Base-by-base conservation (phyloP, 192 early-diverging fungal genomes). In the Kickxella alabastrina region DNA sequence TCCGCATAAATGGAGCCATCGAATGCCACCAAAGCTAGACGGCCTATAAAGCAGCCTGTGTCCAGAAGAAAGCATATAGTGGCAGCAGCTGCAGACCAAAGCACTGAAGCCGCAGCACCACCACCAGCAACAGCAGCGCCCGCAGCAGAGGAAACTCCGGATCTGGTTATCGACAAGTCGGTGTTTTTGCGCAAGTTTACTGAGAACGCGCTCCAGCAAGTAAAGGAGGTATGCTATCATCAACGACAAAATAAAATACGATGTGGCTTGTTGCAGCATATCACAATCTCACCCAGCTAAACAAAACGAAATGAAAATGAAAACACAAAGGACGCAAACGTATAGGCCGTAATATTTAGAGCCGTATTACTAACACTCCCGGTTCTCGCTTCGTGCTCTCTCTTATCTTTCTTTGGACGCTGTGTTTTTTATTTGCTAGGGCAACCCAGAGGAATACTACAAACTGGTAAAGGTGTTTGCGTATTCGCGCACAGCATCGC, bases 131-230 rank as follows among this genome's bases (percentile, higher is more conserved):
- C n/a, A n/a, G n/a, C 18, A 17, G 22, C 15, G 10, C 14, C 32
- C 8, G 14, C 2, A 13, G 46, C 9, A 8, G 14, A 44, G 41
- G 17, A 15, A 4, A 23, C 41, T 0, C 4, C 22, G 3, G 41
- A 15, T 4, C 40, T 53, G 28, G 27, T 40, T 2, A 67, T 69
- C 8, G 51, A 73, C 59, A 73, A 66, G 46, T 44, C 63, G 0
- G 49, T 61, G n/a, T 73, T 73, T 45, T 27, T 65, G 43, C 57
- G 54, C 23, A 65, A 60, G 40, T 73, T 62, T 27, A 55, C 52
- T 10, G 62, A 65, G 32, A 73, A 53, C 42, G 69, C 69, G 13
- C 63, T 73, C 14, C 62, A 52, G 14, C 69, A 66, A 40, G 57
- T 57, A 19, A 61, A 62, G 43, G 51, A 67, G 44, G 52, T 54